A percentile compares a stretch with the other conserved stretches of the same genome.
These are phyloP conservation scores for Linderina pennispora DNA, from an alignment of 192 early-diverging fungal species.

Conservation along the genomic window DNA sequence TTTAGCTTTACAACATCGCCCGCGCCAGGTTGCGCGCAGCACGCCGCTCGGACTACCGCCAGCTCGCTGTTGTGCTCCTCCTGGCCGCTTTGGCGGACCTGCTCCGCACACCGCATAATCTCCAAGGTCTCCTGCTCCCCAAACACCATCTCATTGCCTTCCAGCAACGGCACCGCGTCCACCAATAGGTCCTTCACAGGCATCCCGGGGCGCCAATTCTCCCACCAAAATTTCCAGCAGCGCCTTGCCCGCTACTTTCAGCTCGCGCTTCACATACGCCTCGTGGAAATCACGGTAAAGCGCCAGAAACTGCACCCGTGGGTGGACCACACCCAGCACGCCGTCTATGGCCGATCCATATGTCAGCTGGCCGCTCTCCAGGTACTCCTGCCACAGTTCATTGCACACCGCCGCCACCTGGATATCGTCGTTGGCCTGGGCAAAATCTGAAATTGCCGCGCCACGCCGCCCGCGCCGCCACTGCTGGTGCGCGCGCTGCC, in stretches of 20 bases:
- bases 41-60: conserved; percentile 29
- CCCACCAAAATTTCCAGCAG: conserved; percentile 44
- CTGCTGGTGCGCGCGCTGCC: conserved; percentile 45
- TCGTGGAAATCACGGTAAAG: conserved; percentile 57
- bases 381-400: conserved; percentile 48
- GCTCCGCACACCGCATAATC: conserved; percentile 62
- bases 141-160: conserved; percentile 54
- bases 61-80: conserved; percentile 8
- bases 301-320: conserved; percentile 49
- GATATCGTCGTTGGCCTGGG: conserved; percentile 40
- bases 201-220: conserved; percentile 49
- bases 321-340: conserved; percentile 30
- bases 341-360: conserved; percentile 43
- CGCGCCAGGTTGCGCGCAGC: conserved; percentile 40
- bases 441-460: conserved; percentile 59
- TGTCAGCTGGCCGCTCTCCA: conserved; percentile 38
- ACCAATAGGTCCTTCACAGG: conserved; percentile 48
- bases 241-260: conserved; percentile 30
- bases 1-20: no score
- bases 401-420: conserved; percentile 52
- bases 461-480: conserved; percentile 51
- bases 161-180: conserved; percentile 58
- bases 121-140: conserved; percentile 51
- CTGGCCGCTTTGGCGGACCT: conserved; percentile 8
- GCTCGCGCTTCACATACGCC: conserved; percentile 29